phyloP scores from a whole-genome alignment of 2,329 filamentous ascomycete genomes.

The Fusarium chuoi region DNA sequence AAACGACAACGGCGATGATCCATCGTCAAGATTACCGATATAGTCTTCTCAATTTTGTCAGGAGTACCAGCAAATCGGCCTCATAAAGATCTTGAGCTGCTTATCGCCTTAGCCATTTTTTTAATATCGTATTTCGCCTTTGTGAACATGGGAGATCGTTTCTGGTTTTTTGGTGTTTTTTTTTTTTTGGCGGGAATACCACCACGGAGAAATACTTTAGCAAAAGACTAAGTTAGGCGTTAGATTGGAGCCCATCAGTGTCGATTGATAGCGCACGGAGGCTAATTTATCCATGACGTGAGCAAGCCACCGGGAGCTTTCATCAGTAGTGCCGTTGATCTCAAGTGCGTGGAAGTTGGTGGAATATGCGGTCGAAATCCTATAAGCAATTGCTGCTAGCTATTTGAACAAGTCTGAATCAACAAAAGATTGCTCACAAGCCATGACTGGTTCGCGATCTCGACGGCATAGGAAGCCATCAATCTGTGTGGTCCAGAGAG shows the following conservation, averaged over 20 bases:
- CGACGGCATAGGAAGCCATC: slow-evolving; percentile 16
- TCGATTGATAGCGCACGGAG: slow-evolving; percentile 4
- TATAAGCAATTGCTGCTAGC: not conserved
- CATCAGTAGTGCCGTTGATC: slow-evolving; percentile 5
- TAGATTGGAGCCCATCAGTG: not conserved
- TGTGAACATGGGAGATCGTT: not conserved
- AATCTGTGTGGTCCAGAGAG: not conserved
- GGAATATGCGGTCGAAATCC: not conserved
- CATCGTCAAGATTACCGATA: slow-evolving; percentile 6
- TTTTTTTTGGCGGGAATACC: not conserved
- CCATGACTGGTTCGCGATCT: not conserved
- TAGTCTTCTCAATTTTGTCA: not conserved
- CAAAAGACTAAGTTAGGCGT: slow-evolving; percentile 1
- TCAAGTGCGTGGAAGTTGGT: not conserved
- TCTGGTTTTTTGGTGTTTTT: not conserved
- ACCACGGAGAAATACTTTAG: not conserved
- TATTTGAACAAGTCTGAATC: not conserved
- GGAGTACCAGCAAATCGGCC: not conserved
- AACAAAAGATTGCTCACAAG: not conserved
- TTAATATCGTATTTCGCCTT: not conserved
- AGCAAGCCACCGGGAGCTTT: slow-evolving; percentile 22
- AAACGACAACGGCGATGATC: slow-evolving; percentile 10
- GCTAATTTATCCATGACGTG: slow-evolving; percentile 7
- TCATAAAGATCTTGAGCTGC: not conserved
- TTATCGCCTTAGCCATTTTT: not conserved